Percentiles rank a stretch among this genome's conserved stretches.
These are phyloP conservation scores for Abrus precatorius DNA, from an alignment of 306 rosid genomes.

Conservation along the genomic window DNA sequence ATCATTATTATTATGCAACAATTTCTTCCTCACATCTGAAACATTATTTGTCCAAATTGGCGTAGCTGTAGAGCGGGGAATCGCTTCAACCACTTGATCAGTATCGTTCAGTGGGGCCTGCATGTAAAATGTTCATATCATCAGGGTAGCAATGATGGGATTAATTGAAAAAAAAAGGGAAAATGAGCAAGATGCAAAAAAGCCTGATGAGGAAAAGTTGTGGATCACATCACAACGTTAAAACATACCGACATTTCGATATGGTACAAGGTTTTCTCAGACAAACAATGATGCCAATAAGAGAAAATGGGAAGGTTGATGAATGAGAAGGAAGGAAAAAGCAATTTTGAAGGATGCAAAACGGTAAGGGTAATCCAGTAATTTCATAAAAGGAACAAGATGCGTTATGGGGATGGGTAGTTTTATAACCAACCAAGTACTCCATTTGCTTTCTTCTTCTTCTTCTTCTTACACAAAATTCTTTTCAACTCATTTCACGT, in stretches of 20 bases:
- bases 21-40: constrained; percentile 61
- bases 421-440: too few species aligned
- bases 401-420: too few species aligned
- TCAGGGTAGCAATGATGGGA: too few species aligned
- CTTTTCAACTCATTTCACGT: too few species aligned
- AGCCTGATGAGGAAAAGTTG: too few species aligned
- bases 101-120: constrained; percentile 53
- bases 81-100: constrained; percentile 50
- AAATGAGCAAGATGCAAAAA: not conserved
- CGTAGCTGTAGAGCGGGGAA: constrained; percentile 52
- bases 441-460: too few species aligned
- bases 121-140: constrained; percentile 33
- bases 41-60: constrained; percentile 56
- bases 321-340: not conserved
- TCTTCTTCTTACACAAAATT: too few species aligned
- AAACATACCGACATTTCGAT: constrained; percentile 64
- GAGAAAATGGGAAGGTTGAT: constrained; percentile 16
- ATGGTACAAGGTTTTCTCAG: constrained; percentile 11
- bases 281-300: not conserved
- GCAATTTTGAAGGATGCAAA: not conserved
- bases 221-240: not conserved
- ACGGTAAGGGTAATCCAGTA: constrained; percentile 1
- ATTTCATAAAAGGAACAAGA: not conserved
- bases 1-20: not conserved
- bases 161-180: not conserved